phyloP scores from a whole-genome alignment of 176 grass and related monocot genomes.

The Dendrocalamus sinicus region DNA sequence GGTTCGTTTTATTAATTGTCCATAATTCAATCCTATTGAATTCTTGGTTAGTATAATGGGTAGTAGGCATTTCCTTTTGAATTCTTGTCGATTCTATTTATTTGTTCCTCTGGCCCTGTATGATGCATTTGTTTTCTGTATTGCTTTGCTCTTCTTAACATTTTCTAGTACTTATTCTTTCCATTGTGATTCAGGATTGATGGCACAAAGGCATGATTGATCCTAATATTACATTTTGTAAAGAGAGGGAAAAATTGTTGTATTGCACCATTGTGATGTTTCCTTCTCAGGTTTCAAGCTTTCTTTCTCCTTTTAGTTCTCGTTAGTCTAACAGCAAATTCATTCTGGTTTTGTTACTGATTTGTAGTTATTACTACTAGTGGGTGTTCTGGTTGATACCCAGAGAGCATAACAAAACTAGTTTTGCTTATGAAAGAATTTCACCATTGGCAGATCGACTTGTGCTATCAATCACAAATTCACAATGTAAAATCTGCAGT shows the following conservation, averaged over 20 bases:
- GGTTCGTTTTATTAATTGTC: not conserved
- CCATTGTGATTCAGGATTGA: slow-evolving; percentile 49
- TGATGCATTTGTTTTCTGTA: slow-evolving; percentile 1
- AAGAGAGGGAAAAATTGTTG: not conserved
- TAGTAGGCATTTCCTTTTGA: not conserved
- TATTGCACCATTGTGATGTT: slow-evolving; percentile 19
- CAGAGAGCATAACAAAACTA: not conserved
- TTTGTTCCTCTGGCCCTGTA: not conserved
- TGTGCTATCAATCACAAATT: slow-evolving; percentile 7
- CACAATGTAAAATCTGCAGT: not conserved
- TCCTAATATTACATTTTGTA: not conserved
- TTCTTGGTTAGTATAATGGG: not conserved
- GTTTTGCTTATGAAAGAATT: slow-evolving; percentile 27
- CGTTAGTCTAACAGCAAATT: slow-evolving; percentile 37
- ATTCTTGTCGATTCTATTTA: not conserved
- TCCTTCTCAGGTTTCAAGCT: not conserved
- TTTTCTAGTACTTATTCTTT: slow-evolving; percentile 20
- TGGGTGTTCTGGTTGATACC: not conserved
- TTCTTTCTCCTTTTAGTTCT: not conserved
- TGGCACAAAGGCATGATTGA: slow-evolving; percentile 1
- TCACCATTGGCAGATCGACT: not conserved
- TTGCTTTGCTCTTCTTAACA: not conserved
- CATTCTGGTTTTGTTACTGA: slow-evolving; percentile 11
- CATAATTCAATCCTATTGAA: not conserved
- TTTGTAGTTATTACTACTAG: slow-evolving; percentile 24